phyloP scores from a whole-genome alignment of 768 basidiomycete species.

The Leccinum subtestaceum region DNA sequence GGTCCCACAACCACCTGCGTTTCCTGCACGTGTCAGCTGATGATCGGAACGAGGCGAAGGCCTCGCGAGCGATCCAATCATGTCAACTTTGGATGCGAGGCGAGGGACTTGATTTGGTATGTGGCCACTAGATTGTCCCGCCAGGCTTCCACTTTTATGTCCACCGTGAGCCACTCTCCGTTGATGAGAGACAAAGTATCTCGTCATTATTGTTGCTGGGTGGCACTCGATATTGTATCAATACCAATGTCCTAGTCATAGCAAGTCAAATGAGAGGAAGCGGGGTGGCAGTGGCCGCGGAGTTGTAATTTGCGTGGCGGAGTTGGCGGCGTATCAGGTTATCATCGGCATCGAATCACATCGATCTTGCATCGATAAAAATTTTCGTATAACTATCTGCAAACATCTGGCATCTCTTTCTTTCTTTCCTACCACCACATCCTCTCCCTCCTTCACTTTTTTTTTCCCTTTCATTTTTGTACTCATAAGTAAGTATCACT shows the following conservation, averaged over 20 bases:
- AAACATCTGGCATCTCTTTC: constrained; percentile 40
- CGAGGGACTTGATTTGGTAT: constrained; percentile 9
- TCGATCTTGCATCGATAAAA: constrained; percentile 68
- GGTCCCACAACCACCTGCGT: constrained; percentile 32
- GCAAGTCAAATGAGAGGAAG: neutral
- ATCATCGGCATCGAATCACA: constrained; percentile 47
- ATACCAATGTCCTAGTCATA: neutral
- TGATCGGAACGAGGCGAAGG: constrained; percentile 13
- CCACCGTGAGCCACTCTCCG: constrained; percentile 9
- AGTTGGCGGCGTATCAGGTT: constrained; percentile 50
- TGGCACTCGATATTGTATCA: constrained; percentile 11
- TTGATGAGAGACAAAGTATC: constrained; percentile 8
- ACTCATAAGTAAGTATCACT: constrained; percentile 41
- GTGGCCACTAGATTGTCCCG: constrained; percentile 9
- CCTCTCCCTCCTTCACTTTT: constrained; percentile 30
- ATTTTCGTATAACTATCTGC: constrained; percentile 62
- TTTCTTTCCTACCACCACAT: constrained; percentile 37
- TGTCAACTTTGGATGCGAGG: neutral
- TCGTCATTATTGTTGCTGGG: constrained; percentile 4
- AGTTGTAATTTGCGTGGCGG: constrained; percentile 20
- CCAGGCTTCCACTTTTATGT: constrained; percentile 8
- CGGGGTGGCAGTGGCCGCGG: constrained; percentile 4
- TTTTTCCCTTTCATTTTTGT: constrained; percentile 38
- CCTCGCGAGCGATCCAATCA: neutral
- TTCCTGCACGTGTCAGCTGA: constrained; percentile 29